These are phyloP conservation scores for Tetradesmus lagerheimii DNA, from an alignment of 139 green algal genomes.

Conservation along the genomic window DNA sequence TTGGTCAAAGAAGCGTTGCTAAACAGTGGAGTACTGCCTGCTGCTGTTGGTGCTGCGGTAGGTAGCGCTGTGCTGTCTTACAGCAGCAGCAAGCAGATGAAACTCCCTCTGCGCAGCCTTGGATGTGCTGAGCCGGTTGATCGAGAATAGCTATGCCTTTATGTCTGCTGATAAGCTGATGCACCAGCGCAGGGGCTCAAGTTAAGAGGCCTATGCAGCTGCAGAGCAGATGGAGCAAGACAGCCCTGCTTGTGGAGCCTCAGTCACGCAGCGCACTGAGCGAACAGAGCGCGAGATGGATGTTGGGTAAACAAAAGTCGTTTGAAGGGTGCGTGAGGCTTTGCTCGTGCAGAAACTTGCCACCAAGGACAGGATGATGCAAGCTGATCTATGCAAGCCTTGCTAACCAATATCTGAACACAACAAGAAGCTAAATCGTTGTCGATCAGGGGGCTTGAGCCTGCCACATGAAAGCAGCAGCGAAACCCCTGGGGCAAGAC, in stretches of 20 bases:
- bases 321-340: neutral
- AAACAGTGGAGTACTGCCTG: neutral
- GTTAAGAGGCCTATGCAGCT: neutral
- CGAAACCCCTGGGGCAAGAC: neutral
- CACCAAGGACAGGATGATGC: neutral
- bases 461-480: neutral
- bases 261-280: neutral
- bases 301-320: neutral
- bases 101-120: neutral
- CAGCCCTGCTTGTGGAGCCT: neutral
- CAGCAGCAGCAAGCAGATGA: neutral
- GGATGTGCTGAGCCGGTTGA: neutral
- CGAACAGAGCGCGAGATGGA: no score
- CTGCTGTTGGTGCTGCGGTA: neutral
- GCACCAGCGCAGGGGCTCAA: neutral
- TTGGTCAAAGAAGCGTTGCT: neutral
- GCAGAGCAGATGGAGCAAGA: neutral
- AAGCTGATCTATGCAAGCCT: neutral
- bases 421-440: neutral
- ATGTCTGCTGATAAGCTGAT: neutral
- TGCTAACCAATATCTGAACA: neutral
- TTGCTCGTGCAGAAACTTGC: neutral
- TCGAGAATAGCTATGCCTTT: neutral
- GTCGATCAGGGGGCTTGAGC: neutral
- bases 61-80: neutral